A percentile compares a stretch with the other conserved stretches of the same genome.
These are phyloP conservation scores for Emmonsia crescens DNA, from an alignment of 2,329 filamentous ascomycete genomes.

Conservation along the genomic window DNA sequence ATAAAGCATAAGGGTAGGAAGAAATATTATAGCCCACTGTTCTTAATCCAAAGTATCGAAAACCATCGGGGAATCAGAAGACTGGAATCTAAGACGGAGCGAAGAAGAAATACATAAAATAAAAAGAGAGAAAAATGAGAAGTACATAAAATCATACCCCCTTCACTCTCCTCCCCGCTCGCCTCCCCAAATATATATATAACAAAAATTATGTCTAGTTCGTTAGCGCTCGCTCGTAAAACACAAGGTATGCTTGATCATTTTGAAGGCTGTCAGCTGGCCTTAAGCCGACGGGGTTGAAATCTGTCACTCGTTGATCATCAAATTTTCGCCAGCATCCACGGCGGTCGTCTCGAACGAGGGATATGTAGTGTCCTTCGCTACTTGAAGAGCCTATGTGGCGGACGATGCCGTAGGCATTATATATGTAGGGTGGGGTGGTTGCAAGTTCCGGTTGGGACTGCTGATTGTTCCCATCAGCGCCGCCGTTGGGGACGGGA, in stretches of 20 bases:
- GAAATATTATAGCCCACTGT: background rate
- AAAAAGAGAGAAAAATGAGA: background rate
- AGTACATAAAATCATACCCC: background rate
- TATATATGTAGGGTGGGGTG: conserved; percentile 57
- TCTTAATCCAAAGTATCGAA: background rate
- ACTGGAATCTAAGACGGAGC: background rate
- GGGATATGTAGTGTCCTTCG: conserved; percentile 70
- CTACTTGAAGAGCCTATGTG: conserved; percentile 59
- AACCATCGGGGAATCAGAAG: background rate
- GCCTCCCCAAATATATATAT: background rate
- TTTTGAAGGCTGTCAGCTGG: conserved; percentile 46
- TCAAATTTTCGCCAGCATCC: conserved; percentile 53
- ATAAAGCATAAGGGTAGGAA: background rate
- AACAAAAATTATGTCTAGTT: conserved; percentile 18
- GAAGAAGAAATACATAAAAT: background rate
- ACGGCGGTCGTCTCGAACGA: conserved; percentile 50
- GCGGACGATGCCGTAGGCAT: conserved; percentile 74
- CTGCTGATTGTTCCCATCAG: conserved; percentile 53
- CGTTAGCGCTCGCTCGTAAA: conserved; percentile 45
- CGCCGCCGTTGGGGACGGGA: conserved; percentile 17
- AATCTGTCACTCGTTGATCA: conserved; percentile 45
- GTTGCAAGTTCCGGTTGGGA: conserved; percentile 27
- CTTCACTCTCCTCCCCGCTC: background rate
- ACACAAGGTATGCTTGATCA: conserved; percentile 55
- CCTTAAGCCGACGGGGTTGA: conserved; percentile 44